These are phyloP conservation scores for Aspergillus egyptiacus DNA, from an alignment of 495 filamentous ascomycete genomes.

Conservation along the genomic window DNA sequence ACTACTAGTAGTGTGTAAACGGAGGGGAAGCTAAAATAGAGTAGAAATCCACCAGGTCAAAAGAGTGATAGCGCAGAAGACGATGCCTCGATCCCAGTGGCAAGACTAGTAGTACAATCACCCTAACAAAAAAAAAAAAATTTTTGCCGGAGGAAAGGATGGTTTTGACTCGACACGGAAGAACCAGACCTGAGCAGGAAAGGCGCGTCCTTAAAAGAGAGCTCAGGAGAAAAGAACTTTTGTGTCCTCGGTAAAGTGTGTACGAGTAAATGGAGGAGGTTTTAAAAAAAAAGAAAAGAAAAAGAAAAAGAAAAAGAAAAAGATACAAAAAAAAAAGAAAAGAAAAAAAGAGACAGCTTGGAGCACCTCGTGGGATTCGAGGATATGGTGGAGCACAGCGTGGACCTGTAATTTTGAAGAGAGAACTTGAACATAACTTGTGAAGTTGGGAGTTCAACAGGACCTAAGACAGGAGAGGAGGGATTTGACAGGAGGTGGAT, in stretches of 20 bases:
- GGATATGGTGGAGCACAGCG: slow-evolving; percentile 36
- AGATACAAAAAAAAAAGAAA: too few relatives aligned
- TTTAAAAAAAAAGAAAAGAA: too few relatives aligned
- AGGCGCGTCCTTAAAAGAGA: slow-evolving; percentile 27
- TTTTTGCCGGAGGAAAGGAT: slow-evolving; percentile 26
- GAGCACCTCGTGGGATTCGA: slow-evolving; percentile 42
- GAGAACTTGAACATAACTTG: slow-evolving; percentile 22
- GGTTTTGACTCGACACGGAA: slow-evolving; percentile 24
- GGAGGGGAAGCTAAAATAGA: slow-evolving; percentile 19
- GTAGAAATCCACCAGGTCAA: slow-evolving; percentile 20
- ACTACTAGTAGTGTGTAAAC: slow-evolving; percentile 6
- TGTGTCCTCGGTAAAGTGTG: too few relatives aligned
- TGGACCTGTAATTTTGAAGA: slow-evolving; percentile 43
- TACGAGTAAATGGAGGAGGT: too few relatives aligned
- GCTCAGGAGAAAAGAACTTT: slow-evolving; percentile 28
- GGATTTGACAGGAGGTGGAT: slow-evolving; percentile 17
- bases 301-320: too few relatives aligned
- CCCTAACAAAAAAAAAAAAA: slow-evolving; percentile 32
- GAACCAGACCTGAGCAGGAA: slow-evolving; percentile 28
- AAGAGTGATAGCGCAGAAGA: slow-evolving; percentile 25
- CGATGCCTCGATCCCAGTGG: slow-evolving; percentile 27
- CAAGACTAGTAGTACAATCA: slow-evolving; percentile 20
- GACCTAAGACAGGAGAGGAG: too few relatives aligned
- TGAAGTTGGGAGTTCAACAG: slow-evolving; percentile 13
- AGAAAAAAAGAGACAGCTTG: slow-evolving; percentile 14